phyloP scores from a whole-genome alignment of 805 yeast species.

The Tetrapisispora pingtungensis region DNA sequence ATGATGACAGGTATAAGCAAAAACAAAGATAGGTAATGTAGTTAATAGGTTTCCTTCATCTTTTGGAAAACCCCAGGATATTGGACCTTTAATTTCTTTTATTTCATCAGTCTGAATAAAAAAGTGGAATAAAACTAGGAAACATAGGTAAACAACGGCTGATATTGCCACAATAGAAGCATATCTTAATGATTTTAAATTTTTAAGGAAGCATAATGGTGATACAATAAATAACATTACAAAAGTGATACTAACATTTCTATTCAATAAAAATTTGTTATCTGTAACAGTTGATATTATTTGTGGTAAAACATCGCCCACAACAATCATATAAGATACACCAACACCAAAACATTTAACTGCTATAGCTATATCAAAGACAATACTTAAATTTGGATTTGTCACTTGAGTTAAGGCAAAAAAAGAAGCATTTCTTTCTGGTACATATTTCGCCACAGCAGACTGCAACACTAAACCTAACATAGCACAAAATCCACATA shows the following conservation, averaged over 20 bases:
- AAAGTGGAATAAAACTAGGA: conserved; percentile 67
- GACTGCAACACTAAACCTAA: conserved; percentile 55
- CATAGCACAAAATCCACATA: conserved; percentile 24
- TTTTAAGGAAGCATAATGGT: conserved; percentile 59
- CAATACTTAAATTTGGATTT: conserved; percentile 48
- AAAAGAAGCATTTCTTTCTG: conserved; percentile 48
- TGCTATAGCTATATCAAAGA: conserved; percentile 60
- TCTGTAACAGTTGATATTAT: conserved; percentile 29
- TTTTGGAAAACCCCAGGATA: conserved; percentile 40
- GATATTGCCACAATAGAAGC: conserved; percentile 76
- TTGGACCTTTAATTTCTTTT: conserved; percentile 35
- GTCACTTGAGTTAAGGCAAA: conserved; percentile 52
- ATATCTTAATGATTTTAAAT: conserved; percentile 72
- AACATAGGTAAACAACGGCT: conserved; percentile 67
- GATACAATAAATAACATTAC: conserved; percentile 38
- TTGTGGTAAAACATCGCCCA: conserved; percentile 62
- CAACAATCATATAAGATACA: conserved; percentile 55
- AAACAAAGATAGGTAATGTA: conserved; percentile 83
- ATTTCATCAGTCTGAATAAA: conserved; percentile 25
- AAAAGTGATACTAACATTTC: conserved; percentile 53
- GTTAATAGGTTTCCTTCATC: conserved; percentile 40
- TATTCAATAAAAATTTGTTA: conserved; percentile 28
- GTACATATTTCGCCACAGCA: conserved; percentile 43
- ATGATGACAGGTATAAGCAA: conserved; percentile 94
- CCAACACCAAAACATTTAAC: conserved; percentile 67